Evolutionary conservation across 768 basidiomycete species (phyloP).

Genomic region (Mrakia gelida): DNA sequence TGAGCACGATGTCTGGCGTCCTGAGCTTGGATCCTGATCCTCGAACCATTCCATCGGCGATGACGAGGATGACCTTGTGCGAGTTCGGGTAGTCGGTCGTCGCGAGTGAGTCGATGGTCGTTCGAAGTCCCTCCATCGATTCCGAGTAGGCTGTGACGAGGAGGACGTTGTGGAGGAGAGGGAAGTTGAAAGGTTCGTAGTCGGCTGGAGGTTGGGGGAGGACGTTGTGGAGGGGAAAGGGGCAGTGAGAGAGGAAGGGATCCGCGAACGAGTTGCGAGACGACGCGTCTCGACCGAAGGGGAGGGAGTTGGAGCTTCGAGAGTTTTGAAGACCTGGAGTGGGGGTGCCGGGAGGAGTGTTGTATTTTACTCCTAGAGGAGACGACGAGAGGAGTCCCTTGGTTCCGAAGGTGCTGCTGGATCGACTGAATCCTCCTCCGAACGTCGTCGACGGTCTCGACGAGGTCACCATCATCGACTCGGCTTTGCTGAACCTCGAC

Average conservation of each 20-base stretch:
- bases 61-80: conserved; percentile 91
- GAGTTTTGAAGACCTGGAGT: conserved; percentile 67
- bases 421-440: conserved; percentile 34
- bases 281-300: conserved; percentile 51
- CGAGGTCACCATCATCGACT: conserved; percentile 54
- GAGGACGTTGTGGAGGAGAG: conserved; percentile 86
- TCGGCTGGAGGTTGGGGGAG: conserved; percentile 88
- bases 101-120: conserved; percentile 95
- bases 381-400: conserved; percentile 43
- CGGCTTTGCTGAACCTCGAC: conserved; percentile 61
- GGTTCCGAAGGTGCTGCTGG: conserved; percentile 47
- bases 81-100: conserved; percentile 98
- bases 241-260: conserved; percentile 53
- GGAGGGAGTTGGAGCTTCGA: conserved; percentile 73
- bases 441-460: conserved; percentile 43
- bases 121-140: conserved; percentile 89
- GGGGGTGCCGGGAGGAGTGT: conserved; percentile 69
- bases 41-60: conserved; percentile 97
- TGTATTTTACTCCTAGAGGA: conserved; percentile 45
- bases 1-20: conserved; percentile 87
- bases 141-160: conserved; percentile 98
- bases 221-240: conserved; percentile 83
- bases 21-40: conserved; percentile 82
- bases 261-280: conserved; percentile 40
- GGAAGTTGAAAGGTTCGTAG: conserved; percentile 93